Percentiles rank a stretch among this genome's conserved stretches.
These are phyloP conservation scores for Pichia sp. DNA, from an alignment of 1,139 yeast species.

Conservation along the genomic window DNA sequence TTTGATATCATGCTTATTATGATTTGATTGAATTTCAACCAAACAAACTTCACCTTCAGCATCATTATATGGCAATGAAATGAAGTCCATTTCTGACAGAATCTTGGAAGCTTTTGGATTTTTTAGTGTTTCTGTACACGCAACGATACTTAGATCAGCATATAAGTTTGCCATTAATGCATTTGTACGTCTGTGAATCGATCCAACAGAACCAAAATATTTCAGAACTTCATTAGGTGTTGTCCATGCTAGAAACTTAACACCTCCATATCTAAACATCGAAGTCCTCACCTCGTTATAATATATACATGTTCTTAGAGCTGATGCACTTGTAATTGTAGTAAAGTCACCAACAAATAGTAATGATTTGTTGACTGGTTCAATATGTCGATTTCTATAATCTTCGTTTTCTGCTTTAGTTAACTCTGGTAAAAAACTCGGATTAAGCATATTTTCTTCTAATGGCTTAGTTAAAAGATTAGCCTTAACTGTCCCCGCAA, in stretches of 20 bases:
- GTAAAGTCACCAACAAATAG: constrained; percentile 62
- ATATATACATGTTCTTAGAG: constrained; percentile 34
- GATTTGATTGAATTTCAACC: constrained; percentile 53
- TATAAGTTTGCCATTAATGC: constrained; percentile 24
- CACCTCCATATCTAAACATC: constrained; percentile 24
- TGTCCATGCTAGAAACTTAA: constrained; percentile 27
- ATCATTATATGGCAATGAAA: constrained; percentile 18
- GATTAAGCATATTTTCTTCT: constrained; percentile 18
- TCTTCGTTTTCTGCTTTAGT: constrained; percentile 18
- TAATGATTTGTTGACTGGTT: constrained; percentile 48
- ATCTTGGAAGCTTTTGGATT: constrained; percentile 11
- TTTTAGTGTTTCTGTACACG: constrained; percentile 19
- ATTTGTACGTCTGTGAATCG: constrained; percentile 26
- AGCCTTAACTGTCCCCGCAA: constrained; percentile 15
- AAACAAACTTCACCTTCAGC: constrained; percentile 30
- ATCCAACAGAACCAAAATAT: constrained; percentile 23
- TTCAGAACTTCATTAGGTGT: constrained; percentile 22
- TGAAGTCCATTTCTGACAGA: constrained; percentile 10
- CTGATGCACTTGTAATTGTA: constrained; percentile 52
- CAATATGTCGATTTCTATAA: constrained; percentile 2
- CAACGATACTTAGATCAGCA: constrained; percentile 22
- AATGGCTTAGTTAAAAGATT: constrained; percentile 18
- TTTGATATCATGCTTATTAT: constrained; percentile 20
- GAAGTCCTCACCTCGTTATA: constrained; percentile 26
- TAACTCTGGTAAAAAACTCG: constrained; percentile 16